Evolutionary conservation across 1,284 basidiomycete genomes (phyloP).

Genomic region (Agroathelia rolfsii): DNA sequence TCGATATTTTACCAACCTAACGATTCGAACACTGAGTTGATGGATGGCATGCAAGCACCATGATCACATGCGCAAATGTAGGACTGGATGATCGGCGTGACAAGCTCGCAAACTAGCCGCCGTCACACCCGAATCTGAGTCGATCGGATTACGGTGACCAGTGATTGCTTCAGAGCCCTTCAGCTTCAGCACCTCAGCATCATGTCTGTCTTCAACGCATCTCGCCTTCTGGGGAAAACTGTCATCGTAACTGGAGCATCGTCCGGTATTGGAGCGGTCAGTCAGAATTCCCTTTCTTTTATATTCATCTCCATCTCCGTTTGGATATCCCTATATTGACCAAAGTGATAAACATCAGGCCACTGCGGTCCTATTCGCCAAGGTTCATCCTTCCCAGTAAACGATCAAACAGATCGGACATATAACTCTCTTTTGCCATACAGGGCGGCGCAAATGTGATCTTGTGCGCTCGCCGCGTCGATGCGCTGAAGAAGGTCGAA

Average conservation of each 20-base stretch:
- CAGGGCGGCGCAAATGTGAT: conserved; percentile 76
- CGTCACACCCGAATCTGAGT: too few relatives aligned
- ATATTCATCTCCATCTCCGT: conserved; percentile 4
- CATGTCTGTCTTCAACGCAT: conserved; percentile 74
- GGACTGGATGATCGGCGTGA: too few relatives aligned
- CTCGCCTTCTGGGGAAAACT: conserved; percentile 72
- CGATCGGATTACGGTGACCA: not conserved
- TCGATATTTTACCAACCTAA: too few relatives aligned
- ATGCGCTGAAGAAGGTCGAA: conserved; percentile 54
- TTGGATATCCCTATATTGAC: not conserved
- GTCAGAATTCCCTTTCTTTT: conserved; percentile 4
- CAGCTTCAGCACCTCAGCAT: conserved; percentile 16
- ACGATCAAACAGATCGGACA: too few relatives aligned
- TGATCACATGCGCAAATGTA: too few relatives aligned
- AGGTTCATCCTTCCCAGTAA: conserved; percentile 30
- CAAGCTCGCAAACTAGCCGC: too few relatives aligned
- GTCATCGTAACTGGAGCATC: conserved; percentile 84
- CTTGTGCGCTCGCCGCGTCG: conserved; percentile 58
- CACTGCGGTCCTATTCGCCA: conserved; percentile 78
- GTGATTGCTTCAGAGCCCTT: not conserved
- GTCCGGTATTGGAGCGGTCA: conserved; percentile 72
- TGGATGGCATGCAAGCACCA: too few relatives aligned
- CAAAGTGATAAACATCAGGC: conserved; percentile 35
- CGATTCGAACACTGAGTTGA: too few relatives aligned
- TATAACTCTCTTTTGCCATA: conserved; percentile 4